Percentiles rank a stretch among this genome's conserved stretches.
phyloP scores from a whole-genome alignment of 768 basidiomycete genomes.

The Leccinum boreale region DNA sequence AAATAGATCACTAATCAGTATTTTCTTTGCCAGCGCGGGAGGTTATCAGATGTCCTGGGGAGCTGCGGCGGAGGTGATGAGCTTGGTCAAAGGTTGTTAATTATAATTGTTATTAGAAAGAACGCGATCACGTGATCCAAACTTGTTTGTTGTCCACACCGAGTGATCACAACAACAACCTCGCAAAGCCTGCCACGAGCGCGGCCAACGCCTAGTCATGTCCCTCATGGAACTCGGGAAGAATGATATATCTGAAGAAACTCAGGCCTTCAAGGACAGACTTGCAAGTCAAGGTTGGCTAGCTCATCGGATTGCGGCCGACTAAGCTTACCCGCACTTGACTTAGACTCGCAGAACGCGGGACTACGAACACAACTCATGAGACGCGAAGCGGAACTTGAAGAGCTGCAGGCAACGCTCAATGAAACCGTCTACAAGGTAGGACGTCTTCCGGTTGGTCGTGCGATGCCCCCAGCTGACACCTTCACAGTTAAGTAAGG shows the following conservation, averaged over 20 bases:
- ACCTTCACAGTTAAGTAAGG: slow-evolving; percentile 47
- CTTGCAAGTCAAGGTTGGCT: slow-evolving; percentile 36
- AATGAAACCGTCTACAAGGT: slow-evolving; percentile 40
- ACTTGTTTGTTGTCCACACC: slow-evolving; percentile 26
- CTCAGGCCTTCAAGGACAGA: slow-evolving; percentile 34
- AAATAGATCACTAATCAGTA: slow-evolving; percentile 5
- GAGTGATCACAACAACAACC: slow-evolving; percentile 7
- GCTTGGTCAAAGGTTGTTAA: slow-evolving; percentile 17
- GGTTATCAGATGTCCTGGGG: slow-evolving; percentile 46
- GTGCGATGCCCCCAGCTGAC: slow-evolving; percentile 3
- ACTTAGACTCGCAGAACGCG: slow-evolving; percentile 35
- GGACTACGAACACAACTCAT: slow-evolving; percentile 32
- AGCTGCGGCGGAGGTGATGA: slow-evolving; percentile 38
- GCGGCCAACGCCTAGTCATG: slow-evolving; percentile 23
- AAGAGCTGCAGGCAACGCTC: slow-evolving; percentile 31
- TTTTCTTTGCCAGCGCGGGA: slow-evolving; percentile 24
- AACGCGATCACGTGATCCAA: slow-evolving; percentile 31
- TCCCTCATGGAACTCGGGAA: slow-evolving; percentile 38
- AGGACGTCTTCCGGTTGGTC: neutral
- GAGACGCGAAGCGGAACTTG: slow-evolving; percentile 37
- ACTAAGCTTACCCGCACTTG: slow-evolving; percentile 4
- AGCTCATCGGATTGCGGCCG: neutral
- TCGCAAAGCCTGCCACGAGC: slow-evolving; percentile 14
- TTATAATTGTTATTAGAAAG: neutral
- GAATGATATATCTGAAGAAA: slow-evolving; percentile 38